A percentile compares a stretch with the other conserved stretches of the same genome.
phyloP scores from a whole-genome alignment of 441 rosid species.

The Gossypium gossypioides region DNA sequence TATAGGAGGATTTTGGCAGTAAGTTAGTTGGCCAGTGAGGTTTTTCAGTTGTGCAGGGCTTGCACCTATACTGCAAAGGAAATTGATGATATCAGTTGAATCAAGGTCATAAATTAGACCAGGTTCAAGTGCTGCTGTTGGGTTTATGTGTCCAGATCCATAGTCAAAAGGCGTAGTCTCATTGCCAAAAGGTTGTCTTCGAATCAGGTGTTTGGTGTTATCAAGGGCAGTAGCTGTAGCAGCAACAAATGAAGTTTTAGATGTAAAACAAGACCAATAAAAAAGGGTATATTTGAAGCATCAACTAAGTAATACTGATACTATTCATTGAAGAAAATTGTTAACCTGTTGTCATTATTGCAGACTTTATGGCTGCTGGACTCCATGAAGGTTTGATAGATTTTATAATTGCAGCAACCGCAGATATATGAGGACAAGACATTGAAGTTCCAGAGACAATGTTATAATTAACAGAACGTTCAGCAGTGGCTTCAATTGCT shows the following conservation, averaged over 20 bases:
- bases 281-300: neutral
- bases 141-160: constrained; percentile 47
- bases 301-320: neutral
- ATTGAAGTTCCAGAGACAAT: constrained; percentile 43
- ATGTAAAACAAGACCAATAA: neutral
- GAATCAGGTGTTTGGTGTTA: constrained; percentile 21
- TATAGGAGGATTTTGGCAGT: constrained; percentile 21
- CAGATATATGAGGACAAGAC: constrained; percentile 48
- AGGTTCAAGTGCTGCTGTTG: constrained; percentile 28
- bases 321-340: neutral
- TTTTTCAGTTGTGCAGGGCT: constrained; percentile 32
- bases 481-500: constrained; percentile 21
- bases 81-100: constrained; percentile 24
- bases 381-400: constrained; percentile 39
- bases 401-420: constrained; percentile 37
- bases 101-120: constrained; percentile 40
- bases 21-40: constrained; percentile 32
- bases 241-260: constrained; percentile 7
- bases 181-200: constrained; percentile 31
- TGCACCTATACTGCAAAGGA: constrained; percentile 45
- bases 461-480: constrained; percentile 26
- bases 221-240: constrained; percentile 30
- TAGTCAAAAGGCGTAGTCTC: constrained; percentile 41
- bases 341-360: constrained; percentile 49
- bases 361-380: constrained; percentile 48